Base-by-base conservation (phyloP, 768 basidiomycete species). In the Pleurotus salmoneostramineus region DNA sequence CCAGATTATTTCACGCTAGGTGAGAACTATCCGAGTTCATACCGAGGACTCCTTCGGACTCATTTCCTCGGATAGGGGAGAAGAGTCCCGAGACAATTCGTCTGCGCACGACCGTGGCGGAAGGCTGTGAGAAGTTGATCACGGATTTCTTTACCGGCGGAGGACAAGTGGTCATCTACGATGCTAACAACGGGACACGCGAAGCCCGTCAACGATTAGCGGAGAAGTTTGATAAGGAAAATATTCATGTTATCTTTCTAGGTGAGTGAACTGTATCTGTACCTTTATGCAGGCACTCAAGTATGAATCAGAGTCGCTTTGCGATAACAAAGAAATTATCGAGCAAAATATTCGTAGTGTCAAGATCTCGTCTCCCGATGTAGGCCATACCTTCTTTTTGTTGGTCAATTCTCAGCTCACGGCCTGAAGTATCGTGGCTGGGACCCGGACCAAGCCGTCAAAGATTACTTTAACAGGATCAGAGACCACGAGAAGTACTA, bases 331-430 rank as follows among this genome's bases (percentile, higher is more conserved):
- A 58, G 92, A 95, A 60, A 89, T 98, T 56, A 95, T 99, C 60
- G 89, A 96, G 63, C 85, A 82, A 2, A 99, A 99, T 67, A 98
- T 97, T 55, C 83, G 97, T 47, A 93, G 84, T 62, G 96, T 98
- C 73, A 98, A 99, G 81, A 92, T 99, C 50, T 97, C 95, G 6
- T 98, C 96, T 11, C 97, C 96, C 3, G 96, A 99, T 71, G 96
- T 95, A 66, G 47, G 44, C 6, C 31, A 50, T 10, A 40, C 51
- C 31, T 44, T 35, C 48, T 10, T 35, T 35, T 14, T 5, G 44
- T 2, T n/a, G 2, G 12, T 45, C 6, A 17, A n/a, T n/a, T 1
- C n/a, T 17, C n/a, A 45, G n/a, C 43, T 63, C 45, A 66, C 56
- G 14, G 15, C 8, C 44, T 34, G 6, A 15, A 97, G 95, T 99